phyloP scores from a whole-genome alignment of 169 alveolate genomes.

The Cryptosporidium meleagridis region DNA sequence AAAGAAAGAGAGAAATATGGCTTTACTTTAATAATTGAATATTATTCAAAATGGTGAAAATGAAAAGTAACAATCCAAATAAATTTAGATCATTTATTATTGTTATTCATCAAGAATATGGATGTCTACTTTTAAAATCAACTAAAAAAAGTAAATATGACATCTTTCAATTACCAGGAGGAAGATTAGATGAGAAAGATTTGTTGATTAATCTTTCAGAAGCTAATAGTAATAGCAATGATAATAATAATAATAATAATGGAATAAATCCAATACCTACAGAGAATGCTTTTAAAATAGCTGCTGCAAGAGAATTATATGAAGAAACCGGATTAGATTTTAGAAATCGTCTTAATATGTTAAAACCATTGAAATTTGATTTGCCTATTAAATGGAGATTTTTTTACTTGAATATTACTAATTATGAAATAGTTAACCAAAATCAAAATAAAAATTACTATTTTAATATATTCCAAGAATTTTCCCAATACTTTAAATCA shows the following conservation, averaged over 20 bases:
- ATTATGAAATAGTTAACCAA: background rate
- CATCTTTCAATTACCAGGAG: conserved; percentile 50
- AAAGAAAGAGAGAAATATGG: background rate
- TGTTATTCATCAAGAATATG: conserved; percentile 32
- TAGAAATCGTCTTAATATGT: conserved; percentile 4
- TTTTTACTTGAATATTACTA: conserved; percentile 25
- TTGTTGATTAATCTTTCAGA: background rate
- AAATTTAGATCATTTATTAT: conserved; percentile 43
- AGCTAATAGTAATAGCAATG: too few relatives aligned
- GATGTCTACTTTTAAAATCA: conserved; percentile 26
- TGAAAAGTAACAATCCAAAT: background rate
- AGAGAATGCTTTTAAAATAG: background rate
- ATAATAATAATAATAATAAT: background rate
- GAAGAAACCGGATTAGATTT: conserved; percentile 66
- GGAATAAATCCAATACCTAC: background rate
- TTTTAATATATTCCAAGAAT: background rate
- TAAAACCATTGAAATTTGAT: background rate
- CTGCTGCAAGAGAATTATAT: conserved; percentile 56
- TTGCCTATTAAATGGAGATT: conserved; percentile 25
- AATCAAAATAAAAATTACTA: background rate
- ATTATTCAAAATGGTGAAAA: background rate
- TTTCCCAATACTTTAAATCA: background rate
- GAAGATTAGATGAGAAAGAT: conserved; percentile 43
- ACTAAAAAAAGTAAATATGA: background rate
- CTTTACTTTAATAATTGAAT: too few relatives aligned